Conservation (phyloP, 179 eudicot genomes). For the Corrigiola litoralis region DNA sequence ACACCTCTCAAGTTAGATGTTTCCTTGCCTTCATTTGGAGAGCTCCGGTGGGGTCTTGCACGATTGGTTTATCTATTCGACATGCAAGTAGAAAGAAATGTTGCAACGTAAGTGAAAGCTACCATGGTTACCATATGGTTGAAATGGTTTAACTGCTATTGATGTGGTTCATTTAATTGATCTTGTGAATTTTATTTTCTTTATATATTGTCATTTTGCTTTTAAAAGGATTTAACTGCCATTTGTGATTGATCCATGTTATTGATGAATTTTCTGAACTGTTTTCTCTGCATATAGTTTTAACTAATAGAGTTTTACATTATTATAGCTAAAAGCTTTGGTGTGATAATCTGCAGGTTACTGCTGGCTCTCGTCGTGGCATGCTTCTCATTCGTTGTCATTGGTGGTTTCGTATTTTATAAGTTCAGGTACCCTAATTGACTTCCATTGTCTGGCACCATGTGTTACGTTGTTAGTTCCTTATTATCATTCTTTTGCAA, state of each 20-base stretch:
- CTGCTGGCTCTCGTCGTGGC: constrained; percentile 66
- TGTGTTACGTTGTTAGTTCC: background rate
- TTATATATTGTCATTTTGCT: too few relatives aligned
- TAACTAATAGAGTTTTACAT: background rate
- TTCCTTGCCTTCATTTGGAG: constrained; percentile 66
- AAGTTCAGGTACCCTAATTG: constrained; percentile 64
- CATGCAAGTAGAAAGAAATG: constrained; percentile 86
- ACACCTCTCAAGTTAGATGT: constrained; percentile 79
- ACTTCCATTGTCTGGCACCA: background rate
- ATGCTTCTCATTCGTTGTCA: constrained; percentile 75
- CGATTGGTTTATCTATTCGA: constrained; percentile 79
- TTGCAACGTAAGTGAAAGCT: constrained; percentile 67
- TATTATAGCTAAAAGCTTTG: background rate
- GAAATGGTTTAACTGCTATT: background rate
- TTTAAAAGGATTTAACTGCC: background rate
- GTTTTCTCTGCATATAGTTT: too few relatives aligned
- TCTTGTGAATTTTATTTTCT: background rate
- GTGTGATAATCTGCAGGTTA: constrained; percentile 49
- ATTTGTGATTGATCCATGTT: background rate
- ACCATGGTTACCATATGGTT: background rate
- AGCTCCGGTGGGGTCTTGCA: constrained; percentile 62
- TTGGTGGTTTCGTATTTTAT: constrained; percentile 93
- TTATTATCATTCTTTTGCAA: background rate
- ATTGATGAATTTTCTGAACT: background rate
- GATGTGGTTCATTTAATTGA: background rate